Evolutionary conservation across 176 grass and related monocot genomes (phyloP).

Genomic region (Hordeum vulgare): MorexV3_pseudomolecules_assembly NC_058520.1:114082610-114083109

Average conservation of each 20-base stretch:
- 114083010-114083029: neutral
- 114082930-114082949: constrained; percentile 50
- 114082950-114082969: constrained; percentile 49
- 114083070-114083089: neutral
- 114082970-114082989: neutral
- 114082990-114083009: neutral
- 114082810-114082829: neutral
- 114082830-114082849: constrained; percentile 15
- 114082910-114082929: constrained; percentile 54
- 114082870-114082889: constrained; percentile 54
- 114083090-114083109: neutral
- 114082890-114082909: constrained; percentile 55
- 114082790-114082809: constrained; percentile 20
- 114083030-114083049: neutral
- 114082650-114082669: neutral
- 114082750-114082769: constrained; percentile 66
- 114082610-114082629: constrained; percentile 45
- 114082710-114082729: constrained; percentile 22
- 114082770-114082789: constrained; percentile 55
- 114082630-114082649: constrained; percentile 48
- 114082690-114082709: neutral
- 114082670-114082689: neutral
- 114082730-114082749: constrained; percentile 64
- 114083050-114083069: neutral
- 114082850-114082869: constrained; percentile 16